These are phyloP conservation scores for Blumeriella jaapii DNA, from an alignment of 2,329 filamentous ascomycete genomes.

Conservation along the genomic window DNA sequence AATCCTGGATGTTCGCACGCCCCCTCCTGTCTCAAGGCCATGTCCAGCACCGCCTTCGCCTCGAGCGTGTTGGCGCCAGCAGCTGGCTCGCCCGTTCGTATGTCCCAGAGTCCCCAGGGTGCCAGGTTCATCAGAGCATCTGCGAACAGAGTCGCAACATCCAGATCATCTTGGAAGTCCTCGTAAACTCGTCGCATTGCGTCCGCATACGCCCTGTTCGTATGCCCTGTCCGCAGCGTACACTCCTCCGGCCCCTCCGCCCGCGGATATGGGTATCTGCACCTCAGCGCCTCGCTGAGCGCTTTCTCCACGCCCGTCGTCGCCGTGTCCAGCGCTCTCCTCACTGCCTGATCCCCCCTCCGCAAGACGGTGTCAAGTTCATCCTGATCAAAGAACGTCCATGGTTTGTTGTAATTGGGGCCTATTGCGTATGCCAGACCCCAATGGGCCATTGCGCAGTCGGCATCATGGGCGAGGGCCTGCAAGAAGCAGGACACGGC, in stretches of 20 bases:
- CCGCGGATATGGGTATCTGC: constrained; percentile 44
- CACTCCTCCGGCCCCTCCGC: constrained; percentile 35
- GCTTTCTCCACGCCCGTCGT: constrained; percentile 42
- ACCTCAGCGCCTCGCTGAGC: constrained; percentile 49
- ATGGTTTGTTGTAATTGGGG: constrained; percentile 71
- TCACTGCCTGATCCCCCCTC: constrained; percentile 35
- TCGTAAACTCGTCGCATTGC: constrained; percentile 47
- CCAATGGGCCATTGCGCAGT: constrained; percentile 56
- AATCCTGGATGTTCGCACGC: constrained; percentile 53
- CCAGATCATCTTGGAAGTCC: constrained; percentile 42
- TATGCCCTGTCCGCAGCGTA: constrained; percentile 43
- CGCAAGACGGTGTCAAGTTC: constrained; percentile 43
- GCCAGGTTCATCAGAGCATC: constrained; percentile 56
- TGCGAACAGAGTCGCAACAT: constrained; percentile 51
- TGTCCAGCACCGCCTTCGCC: constrained; percentile 45
- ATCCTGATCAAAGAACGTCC: constrained; percentile 54
- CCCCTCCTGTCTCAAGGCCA: constrained; percentile 38
- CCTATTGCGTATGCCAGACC: constrained; percentile 60
- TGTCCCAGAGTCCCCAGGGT: constrained; percentile 54
- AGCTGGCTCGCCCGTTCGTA: constrained; percentile 44
- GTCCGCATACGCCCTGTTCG: constrained; percentile 46
- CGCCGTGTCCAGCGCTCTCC: constrained; percentile 32
- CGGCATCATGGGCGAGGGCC: constrained; percentile 41
- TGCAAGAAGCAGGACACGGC: constrained; percentile 50
- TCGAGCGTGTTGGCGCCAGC: constrained; percentile 44